phyloP scores from a whole-genome alignment of 805 yeast genomes.

The Candida andamanensis region DNA sequence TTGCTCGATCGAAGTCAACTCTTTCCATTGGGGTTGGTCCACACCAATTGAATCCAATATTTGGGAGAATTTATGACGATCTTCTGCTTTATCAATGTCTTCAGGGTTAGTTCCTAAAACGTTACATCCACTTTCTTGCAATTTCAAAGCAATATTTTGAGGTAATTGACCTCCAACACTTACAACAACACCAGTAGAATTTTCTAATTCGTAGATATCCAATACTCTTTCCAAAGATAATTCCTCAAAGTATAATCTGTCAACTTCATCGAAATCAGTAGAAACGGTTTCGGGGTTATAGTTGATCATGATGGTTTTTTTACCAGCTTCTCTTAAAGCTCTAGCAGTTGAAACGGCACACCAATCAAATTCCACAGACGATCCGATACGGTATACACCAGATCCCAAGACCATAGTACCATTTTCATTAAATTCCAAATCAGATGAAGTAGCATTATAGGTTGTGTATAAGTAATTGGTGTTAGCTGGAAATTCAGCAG shows the following conservation, averaged over 20 bases:
- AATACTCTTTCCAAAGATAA: conserved; percentile 91
- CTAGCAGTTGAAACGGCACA: conserved; percentile 97
- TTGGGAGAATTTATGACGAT: conserved; percentile 94
- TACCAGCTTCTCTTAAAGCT: conserved; percentile 81
- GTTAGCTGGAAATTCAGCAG: conserved; percentile 98
- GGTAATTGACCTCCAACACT: conserved; percentile 98
- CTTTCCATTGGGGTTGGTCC: conserved; percentile 98
- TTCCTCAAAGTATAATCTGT: conserved; percentile 93
- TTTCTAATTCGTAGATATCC: conserved; percentile 94
- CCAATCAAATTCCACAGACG: conserved; percentile 99
- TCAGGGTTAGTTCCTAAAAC: conserved; percentile 92
- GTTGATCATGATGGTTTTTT: conserved; percentile 91
- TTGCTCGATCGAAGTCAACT: conserved; percentile 77
- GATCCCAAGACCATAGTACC: conserved; percentile 96
- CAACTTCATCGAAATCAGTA: conserved; percentile 98
- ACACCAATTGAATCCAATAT: conserved; percentile 88
- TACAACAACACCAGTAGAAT: conserved; percentile 85
- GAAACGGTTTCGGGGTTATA: conserved; percentile 98
- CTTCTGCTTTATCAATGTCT: conserved; percentile 96
- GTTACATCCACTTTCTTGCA: conserved; percentile 78
- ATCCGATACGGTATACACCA: conserved; percentile 98
- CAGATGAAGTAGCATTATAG: conserved; percentile 84
- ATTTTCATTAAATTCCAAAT: conserved; percentile 78
- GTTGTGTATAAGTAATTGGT: conserved; percentile 96
- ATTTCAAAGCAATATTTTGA: conserved; percentile 86